Base-by-base conservation (phyloP, 2,329 filamentous ascomycete species). In the Sporothrix brunneoviolacea region DNA sequence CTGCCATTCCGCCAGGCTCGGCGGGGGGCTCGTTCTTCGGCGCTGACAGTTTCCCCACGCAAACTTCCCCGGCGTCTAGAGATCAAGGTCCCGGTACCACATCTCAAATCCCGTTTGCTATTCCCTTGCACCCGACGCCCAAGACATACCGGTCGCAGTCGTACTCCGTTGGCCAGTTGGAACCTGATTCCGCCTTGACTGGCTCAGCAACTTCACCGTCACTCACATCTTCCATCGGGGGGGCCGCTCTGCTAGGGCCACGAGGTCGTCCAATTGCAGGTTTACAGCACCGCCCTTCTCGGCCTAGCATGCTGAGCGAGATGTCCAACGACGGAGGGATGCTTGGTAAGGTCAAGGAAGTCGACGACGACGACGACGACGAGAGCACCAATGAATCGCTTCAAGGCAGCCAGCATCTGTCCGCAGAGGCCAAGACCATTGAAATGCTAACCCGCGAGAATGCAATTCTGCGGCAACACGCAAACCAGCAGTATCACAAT, bases 131-230 rank as follows among this genome's bases (percentile, higher is more conserved):
- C 56, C 90, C 91, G 1, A 93, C 88, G 0, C 88, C 88, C 2
- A 97, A 97, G 67, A 90, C 88, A 1, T 93, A 95, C 60, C 84
- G 93, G 38, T 98, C 93, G 6, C 89, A 96, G 66, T 97, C 93
- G 4, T 97, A 97, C 67, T 97, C 91, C 0, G 91, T 95, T 42
- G 91, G 91, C 4, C 91, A 96, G 64, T 74, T 90, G 54, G 90
- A 95, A 48, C 78, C 83, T 1, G 87, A 91, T 52, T 68, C 68
- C 0, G 27, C 50, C 12, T 32, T 54, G 45, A 40, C 52, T 1
- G 43, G 33, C 4, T 49, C 47, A 1, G 28, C 43, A 2, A n/a
- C 54, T 2, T 41, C 39, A 4, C 39, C 53, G 1, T 61, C 68
- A 13, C 61, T 61, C 3, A 60, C 69, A 4, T 58, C 70, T 22